phyloP scores from a whole-genome alignment of 129 eudicot species.

The Pulicaria dysenterica region DNA sequence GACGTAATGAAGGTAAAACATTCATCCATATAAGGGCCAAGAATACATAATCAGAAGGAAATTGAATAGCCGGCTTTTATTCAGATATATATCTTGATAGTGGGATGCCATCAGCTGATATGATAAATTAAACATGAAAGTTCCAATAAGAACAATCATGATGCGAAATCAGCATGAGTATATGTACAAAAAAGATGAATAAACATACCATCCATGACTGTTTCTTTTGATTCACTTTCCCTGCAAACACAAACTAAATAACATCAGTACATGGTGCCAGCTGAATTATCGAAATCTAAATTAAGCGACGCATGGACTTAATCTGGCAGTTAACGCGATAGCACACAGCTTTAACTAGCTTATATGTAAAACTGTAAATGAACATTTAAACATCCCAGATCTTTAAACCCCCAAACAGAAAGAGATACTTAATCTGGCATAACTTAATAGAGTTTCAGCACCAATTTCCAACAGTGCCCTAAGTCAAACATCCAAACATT shows the following conservation, averaged over 20 bases:
- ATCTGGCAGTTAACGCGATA: background rate
- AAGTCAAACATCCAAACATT: background rate
- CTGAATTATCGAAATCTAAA: background rate
- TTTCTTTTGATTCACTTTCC: constrained; percentile 9
- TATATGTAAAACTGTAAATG: background rate
- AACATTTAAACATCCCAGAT: background rate
- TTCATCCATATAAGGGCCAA: background rate
- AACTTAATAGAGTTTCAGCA: background rate
- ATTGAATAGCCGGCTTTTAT: background rate
- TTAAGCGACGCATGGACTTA: background rate
- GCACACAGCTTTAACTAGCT: background rate
- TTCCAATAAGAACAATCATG: background rate
- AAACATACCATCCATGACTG: constrained; percentile 40
- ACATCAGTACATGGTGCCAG: constrained; percentile 16
- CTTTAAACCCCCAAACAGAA: constrained; percentile 19
- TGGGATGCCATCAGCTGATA: background rate
- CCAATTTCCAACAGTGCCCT: too few relatives aligned
- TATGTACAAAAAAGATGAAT: background rate
- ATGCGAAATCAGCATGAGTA: background rate
- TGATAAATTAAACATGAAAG: background rate
- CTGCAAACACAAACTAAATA: constrained; percentile 28
- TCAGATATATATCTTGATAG: too few relatives aligned
- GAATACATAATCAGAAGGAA: background rate
- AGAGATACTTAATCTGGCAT: background rate
- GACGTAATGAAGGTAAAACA: background rate